Evolutionary conservation across 225 moss, liverwort and hornwort species (phyloP).

Genomic region (Marchantia paleacea): DNA sequence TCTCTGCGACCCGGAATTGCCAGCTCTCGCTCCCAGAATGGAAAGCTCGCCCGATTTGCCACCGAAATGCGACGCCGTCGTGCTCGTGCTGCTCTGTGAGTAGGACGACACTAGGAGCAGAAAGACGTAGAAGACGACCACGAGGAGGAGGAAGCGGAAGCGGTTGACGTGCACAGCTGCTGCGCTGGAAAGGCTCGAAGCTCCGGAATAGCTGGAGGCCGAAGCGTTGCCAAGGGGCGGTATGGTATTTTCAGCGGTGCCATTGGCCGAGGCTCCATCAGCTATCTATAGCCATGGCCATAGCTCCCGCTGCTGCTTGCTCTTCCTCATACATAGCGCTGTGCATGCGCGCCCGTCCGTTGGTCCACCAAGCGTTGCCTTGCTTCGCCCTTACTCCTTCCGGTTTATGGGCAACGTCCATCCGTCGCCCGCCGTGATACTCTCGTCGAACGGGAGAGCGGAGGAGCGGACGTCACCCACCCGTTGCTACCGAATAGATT

Average conservation of each 20-base stretch:
- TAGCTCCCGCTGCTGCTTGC: background rate
- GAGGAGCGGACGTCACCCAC: no score
- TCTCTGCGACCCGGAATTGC: no score
- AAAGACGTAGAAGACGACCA: background rate
- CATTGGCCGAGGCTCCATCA: background rate
- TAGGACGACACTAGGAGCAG: background rate
- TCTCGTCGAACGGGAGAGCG: no score
- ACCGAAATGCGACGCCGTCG: background rate
- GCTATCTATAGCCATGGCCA: background rate
- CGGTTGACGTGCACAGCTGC: background rate
- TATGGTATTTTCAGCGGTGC: no score
- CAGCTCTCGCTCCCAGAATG: no score
- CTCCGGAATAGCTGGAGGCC: no score
- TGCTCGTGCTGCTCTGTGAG: background rate
- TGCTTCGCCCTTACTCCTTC: background rate
- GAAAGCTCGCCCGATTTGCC: no score
- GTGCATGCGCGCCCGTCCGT: background rate
- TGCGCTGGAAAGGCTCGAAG: no score
- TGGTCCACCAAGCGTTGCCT: constrained; percentile 7
- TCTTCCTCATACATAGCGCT: background rate
- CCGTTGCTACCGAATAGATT: no score
- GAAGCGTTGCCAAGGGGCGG: no score
- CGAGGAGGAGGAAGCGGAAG: background rate
- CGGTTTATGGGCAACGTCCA: no score
- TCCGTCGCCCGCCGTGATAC: no score